Percentiles rank a stretch among this genome's conserved stretches.
Evolutionary conservation across 2,329 filamentous ascomycete genomes (phyloP).

Genomic region (Escovopsis sp.): DNA sequence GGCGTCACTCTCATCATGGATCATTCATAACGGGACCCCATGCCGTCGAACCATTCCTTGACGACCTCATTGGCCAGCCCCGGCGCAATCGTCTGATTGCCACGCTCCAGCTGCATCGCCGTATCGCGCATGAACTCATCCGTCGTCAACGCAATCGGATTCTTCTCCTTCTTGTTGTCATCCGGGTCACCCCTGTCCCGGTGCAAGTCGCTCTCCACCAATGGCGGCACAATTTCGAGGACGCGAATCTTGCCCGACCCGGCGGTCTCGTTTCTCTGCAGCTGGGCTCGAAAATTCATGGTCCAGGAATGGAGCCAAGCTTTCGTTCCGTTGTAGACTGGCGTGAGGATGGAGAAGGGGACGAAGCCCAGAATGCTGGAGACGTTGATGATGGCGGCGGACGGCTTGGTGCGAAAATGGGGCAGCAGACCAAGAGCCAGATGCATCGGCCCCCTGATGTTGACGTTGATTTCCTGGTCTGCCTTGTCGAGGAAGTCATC

Average conservation of each 20-base stretch:
- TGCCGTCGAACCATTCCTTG: constrained; percentile 27
- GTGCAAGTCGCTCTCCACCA: constrained; percentile 39
- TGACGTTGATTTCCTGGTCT: constrained; percentile 43
- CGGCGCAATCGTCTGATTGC: constrained; percentile 33
- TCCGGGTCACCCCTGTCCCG: constrained; percentile 39
- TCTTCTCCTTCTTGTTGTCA: constrained; percentile 45
- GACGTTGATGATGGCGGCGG: constrained; percentile 36
- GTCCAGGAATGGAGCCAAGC: constrained; percentile 42
- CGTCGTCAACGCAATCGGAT: constrained; percentile 24
- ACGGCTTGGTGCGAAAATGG: constrained; percentile 29
- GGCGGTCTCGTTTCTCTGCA: constrained; percentile 12
- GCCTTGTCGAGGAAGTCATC: constrained; percentile 34
- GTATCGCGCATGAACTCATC: constrained; percentile 41
- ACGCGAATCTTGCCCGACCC: constrained; percentile 27
- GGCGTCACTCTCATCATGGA: too few species aligned
- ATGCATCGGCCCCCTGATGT: constrained; percentile 43
- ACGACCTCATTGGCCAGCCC: constrained; percentile 26
- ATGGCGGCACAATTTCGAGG: constrained; percentile 41
- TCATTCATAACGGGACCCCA: constrained; percentile 15
- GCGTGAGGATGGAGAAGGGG: constrained; percentile 38
- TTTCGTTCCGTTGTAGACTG: constrained; percentile 45
- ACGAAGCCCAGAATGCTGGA: constrained; percentile 37
- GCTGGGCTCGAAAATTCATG: constrained; percentile 38
- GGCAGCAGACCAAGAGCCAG: constrained; percentile 32
- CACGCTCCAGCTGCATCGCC: constrained; percentile 26